Evolutionary conservation across 208 protist genomes (phyloP).

Genomic region (Herpetomonas samuelpessoai): DNA sequence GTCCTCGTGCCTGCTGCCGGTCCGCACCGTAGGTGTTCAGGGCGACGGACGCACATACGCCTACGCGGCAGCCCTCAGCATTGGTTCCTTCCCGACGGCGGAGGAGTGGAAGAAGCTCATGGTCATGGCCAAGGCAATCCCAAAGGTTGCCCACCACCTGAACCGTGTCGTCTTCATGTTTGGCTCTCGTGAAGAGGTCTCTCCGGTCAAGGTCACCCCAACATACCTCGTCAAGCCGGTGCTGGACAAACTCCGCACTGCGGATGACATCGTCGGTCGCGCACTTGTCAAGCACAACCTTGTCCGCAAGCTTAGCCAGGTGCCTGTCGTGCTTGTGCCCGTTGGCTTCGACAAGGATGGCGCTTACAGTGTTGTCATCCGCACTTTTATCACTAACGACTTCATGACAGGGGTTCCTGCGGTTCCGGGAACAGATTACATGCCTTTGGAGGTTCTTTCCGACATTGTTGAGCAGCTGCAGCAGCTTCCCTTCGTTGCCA

Average conservation of each 20-base stretch:
- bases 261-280: constrained; percentile 89
- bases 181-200: constrained; percentile 30
- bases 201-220: constrained; percentile 51
- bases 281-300: constrained; percentile 78
- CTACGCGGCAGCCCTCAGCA: constrained; percentile 85
- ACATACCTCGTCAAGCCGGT: constrained; percentile 69
- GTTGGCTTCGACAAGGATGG: constrained; percentile 76
- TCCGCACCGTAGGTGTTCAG: constrained; percentile 96
- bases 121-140: constrained; percentile 83
- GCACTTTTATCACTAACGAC: constrained; percentile 96
- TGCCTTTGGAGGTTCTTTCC: constrained; percentile 80
- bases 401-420: constrained; percentile 96
- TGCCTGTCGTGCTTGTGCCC: constrained; percentile 93
- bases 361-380: constrained; percentile 85
- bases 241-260: constrained; percentile 87
- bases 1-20: constrained; percentile 72
- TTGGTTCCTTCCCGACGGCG: constrained; percentile 33
- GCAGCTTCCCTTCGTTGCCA: constrained; percentile 78
- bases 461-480: constrained; percentile 79
- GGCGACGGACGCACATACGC: constrained; percentile 97
- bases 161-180: constrained; percentile 95
- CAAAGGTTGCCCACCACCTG: constrained; percentile 87
- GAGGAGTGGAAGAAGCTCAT: constrained; percentile 77
- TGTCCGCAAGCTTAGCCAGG: constrained; percentile 87
- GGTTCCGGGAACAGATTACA: constrained; percentile 68